Conservation (phyloP, 352 stramenopile genomes). For the Globisporangium barbulae region DNA sequence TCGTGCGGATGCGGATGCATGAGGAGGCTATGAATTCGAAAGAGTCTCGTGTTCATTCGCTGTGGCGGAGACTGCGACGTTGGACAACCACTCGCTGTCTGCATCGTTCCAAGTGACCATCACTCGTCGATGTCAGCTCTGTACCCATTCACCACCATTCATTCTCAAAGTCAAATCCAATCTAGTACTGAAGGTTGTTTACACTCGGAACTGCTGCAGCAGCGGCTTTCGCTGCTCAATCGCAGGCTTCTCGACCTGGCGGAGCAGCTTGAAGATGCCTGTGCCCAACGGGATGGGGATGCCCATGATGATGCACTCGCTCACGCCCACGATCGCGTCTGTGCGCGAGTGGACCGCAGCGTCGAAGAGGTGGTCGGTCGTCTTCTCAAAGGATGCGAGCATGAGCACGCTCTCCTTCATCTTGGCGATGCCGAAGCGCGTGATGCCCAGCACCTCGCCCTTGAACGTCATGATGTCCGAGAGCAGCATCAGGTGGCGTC, state of each 20-base stretch:
- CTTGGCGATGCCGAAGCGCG: constrained; percentile 99
- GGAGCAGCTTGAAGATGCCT: constrained; percentile 96
- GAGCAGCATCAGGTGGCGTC: constrained; percentile 98
- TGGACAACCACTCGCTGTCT: not conserved
- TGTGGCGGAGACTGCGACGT: too few relatives aligned
- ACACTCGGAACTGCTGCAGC: constrained; percentile 33
- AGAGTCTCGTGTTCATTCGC: too few relatives aligned
- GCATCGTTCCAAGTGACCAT: not conserved
- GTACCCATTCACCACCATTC: not conserved
- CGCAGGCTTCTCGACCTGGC: constrained; percentile 72
- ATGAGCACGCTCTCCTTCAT: constrained; percentile 99
- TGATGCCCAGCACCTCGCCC: constrained; percentile 86
- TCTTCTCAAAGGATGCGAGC: constrained; percentile 99
- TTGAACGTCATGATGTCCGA: constrained; percentile 99
- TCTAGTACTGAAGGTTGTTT: not conserved
- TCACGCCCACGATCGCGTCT: constrained; percentile 98
- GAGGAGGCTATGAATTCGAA: too few relatives aligned
- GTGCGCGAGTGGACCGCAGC: constrained; percentile 97
- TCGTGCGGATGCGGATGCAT: too few relatives aligned
- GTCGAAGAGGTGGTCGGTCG: constrained; percentile 99
- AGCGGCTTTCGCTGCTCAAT: constrained; percentile 64
- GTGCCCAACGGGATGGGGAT: constrained; percentile 98
- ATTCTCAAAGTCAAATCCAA: not conserved
- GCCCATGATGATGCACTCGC: constrained; percentile 99
- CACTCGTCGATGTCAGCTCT: not conserved